Base-by-base conservation (phyloP, 1,284 basidiomycete genomes). In the Tilletiaria anomala region DNA sequence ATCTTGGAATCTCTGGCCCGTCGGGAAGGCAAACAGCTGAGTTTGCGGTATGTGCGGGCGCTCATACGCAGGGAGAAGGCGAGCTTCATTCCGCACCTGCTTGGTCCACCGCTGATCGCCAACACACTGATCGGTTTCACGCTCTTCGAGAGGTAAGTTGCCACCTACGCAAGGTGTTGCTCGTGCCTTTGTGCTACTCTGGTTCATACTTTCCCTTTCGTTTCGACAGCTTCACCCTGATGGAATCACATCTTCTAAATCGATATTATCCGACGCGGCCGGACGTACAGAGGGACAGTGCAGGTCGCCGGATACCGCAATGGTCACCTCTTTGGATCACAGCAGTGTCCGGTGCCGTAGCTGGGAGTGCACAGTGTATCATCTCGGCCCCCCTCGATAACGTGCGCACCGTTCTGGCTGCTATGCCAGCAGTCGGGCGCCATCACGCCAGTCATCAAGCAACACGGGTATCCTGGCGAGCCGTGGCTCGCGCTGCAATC, bases 371-470 rank as follows among this genome's bases (percentile, higher is more conserved):
- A 0, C 69, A 70, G 44, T 68, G 67, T 20, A 50, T 69, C 38
- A 57, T 70, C 18, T 68, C 67, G 2, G 65, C 68, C 1, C 69
- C 69, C 0, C 57, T 70, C 12, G 69, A 70, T 50, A 70, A 70
- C 35, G 65, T 70, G 10, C 61, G 69, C 12, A 53, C 68, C 17
- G 56, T 70, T 15, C 51, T 70, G 4, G 22, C 14, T 16, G n/a
- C 14, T n/a, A 18, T 14, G 35, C 16, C 20, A 14, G 14, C 16
- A n/a, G 12, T 18, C 17, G 17, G 5, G 23, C 26, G 14, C 23
- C 37, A 23, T 14, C 19, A 21, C 39, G 29, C 19, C 19, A 11
- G 11, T n/a, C 20, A 38, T 44, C 36, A 35, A 42, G 23, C 14
- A 20, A 44, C 21, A 14, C 26, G 45, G 32, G 48, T 57, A 22